phyloP scores from a whole-genome alignment of 2,329 filamentous ascomycete species.

The Verticillium alfalfae region DNA sequence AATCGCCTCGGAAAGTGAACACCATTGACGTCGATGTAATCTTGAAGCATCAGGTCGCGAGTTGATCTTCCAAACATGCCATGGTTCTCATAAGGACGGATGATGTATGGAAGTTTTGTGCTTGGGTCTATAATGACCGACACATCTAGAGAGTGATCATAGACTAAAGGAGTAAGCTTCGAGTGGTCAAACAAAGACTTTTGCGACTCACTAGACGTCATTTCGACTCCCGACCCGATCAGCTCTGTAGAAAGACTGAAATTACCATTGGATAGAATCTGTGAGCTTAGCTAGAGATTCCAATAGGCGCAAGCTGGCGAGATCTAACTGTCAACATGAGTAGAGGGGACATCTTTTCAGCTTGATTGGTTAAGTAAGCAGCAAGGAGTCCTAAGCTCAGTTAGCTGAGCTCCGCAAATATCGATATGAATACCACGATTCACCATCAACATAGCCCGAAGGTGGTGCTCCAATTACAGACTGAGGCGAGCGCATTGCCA shows the following conservation, averaged over 20 bases:
- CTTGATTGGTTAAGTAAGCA: conserved; percentile 4
- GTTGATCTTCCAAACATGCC: conserved; percentile 9
- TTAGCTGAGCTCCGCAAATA: background rate
- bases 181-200: too few relatives aligned
- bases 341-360: conserved; percentile 6
- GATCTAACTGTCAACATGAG: background rate
- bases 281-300: too few relatives aligned
- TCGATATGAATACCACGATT: too few relatives aligned
- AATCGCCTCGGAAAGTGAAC: conserved; percentile 1
- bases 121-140: background rate
- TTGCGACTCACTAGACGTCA: too few relatives aligned
- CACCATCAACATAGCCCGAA: too few relatives aligned
- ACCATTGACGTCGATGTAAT: conserved; percentile 7
- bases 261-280: background rate
- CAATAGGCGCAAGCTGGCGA: too few relatives aligned
- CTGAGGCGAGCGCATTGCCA: too few relatives aligned
- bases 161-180: background rate
- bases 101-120: conserved; percentile 3
- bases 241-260: background rate
- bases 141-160: background rate
- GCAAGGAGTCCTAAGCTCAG: conserved; percentile 3
- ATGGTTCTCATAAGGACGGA: conserved; percentile 7
- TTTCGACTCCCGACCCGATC: too few relatives aligned
- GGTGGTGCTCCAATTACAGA: too few relatives aligned
- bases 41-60: conserved; percentile 8